Evolutionary conservation across 208 protist genomes (phyloP).

Genomic region (Acanthamoeba triangularis): DNA sequence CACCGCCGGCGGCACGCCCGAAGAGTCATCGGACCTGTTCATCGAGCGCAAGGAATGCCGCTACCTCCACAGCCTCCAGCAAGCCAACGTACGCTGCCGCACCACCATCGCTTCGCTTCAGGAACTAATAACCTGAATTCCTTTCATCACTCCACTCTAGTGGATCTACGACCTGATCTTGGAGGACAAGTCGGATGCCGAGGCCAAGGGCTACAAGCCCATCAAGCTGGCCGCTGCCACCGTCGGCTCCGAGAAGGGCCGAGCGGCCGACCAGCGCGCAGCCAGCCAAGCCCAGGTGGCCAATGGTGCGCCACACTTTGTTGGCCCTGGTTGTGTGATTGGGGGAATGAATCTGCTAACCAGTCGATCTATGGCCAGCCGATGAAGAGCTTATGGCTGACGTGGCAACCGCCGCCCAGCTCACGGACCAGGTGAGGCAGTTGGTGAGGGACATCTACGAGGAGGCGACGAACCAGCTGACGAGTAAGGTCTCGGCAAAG

Average conservation of each 20-base stretch:
- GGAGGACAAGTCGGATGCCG: not conserved
- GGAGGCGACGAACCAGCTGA: conserved; percentile 78
- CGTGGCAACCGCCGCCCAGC: not conserved
- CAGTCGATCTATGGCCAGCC: not conserved
- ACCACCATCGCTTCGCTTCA: not conserved
- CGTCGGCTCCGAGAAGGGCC: not conserved
- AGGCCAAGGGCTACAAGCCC: conserved; percentile 18
- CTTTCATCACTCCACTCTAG: not conserved
- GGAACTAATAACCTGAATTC: not conserved
- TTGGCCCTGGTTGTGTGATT: not conserved
- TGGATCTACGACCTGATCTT: conserved; percentile 32
- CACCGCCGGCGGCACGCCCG: not conserved
- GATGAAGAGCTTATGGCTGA: not conserved
- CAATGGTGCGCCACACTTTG: not conserved
- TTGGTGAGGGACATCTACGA: conserved; percentile 47
- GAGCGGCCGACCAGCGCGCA: not conserved
- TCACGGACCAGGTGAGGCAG: not conserved
- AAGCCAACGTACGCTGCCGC: not conserved
- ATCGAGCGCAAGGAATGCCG: conserved; percentile 7
- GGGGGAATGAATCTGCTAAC: not conserved
- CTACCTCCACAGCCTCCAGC: not conserved
- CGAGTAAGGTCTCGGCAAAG: conserved; percentile 6
- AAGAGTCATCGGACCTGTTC: not conserved
- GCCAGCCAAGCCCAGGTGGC: too few relatives aligned
- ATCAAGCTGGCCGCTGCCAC: not conserved